These are phyloP conservation scores for Oryza glaberrima DNA, from an alignment of 176 grass and related monocot genomes.

Conservation along the genomic window DNA sequence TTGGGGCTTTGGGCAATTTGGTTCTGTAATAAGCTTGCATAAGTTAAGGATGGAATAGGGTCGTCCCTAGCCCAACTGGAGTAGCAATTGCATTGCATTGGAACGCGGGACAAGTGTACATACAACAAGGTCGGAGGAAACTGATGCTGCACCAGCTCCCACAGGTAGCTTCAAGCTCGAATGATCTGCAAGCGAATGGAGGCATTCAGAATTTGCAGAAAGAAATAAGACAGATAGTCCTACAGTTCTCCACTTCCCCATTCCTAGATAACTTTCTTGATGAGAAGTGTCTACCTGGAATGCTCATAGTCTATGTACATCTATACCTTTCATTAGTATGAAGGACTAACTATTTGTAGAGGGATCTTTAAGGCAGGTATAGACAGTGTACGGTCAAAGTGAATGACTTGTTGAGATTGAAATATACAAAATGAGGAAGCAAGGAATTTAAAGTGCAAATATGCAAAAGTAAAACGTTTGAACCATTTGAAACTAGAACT, in stretches of 20 bases:
- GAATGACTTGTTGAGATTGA: background rate
- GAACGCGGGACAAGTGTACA: background rate
- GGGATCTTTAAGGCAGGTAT: background rate
- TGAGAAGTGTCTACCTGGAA: background rate
- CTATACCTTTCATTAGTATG: background rate
- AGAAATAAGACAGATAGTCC: background rate
- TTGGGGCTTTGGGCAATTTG: background rate
- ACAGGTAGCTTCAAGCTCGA: constrained; percentile 26
- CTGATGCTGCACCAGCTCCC: background rate
- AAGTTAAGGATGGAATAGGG: background rate
- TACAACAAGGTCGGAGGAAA: constrained; percentile 24
- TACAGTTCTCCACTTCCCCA: background rate
- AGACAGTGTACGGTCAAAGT: background rate
- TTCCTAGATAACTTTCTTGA: constrained; percentile 20
- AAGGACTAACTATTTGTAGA: background rate
- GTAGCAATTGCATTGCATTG: background rate
- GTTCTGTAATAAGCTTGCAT: background rate
- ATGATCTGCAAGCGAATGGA: constrained; percentile 37
- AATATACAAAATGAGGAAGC: background rate
- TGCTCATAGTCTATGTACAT: background rate
- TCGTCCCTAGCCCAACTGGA: background rate
- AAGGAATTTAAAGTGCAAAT: background rate
- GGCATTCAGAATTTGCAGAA: background rate
- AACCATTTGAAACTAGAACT: background rate
- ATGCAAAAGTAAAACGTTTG: background rate